A percentile compares a stretch with the other conserved stretches of the same genome.
Conservation (phyloP, 305 asterid species). For the Rubia tinctorum region DNA sequence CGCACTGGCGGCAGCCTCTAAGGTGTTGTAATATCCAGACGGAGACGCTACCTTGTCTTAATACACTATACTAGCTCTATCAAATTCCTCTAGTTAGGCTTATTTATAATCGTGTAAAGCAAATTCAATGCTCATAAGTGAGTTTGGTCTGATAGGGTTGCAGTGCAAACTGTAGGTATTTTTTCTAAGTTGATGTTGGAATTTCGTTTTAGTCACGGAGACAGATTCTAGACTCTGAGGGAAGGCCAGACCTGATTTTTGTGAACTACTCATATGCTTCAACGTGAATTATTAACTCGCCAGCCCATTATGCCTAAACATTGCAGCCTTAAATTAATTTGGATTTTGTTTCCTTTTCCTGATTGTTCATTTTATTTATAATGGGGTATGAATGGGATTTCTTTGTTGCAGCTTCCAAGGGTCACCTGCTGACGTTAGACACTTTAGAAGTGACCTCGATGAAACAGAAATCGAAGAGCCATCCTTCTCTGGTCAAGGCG, state of each 20-base stretch:
- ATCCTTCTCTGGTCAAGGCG: slow-evolving; percentile 90
- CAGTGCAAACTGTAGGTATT: background rate
- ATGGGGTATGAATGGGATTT: background rate
- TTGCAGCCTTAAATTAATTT: background rate
- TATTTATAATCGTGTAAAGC: background rate
- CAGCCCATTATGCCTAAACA: slow-evolving; percentile 5
- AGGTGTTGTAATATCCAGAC: background rate
- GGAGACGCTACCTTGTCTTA: background rate
- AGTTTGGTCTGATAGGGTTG: slow-evolving; percentile 9
- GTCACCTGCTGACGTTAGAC: slow-evolving; percentile 81
- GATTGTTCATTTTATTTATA: background rate
- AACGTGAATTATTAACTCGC: background rate
- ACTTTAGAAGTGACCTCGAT: slow-evolving; percentile 68
- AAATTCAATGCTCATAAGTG: background rate
- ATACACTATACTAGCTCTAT: background rate
- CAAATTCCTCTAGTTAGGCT: background rate
- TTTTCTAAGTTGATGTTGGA: background rate
- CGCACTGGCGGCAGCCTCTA: background rate
- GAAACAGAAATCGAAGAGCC: slow-evolving; percentile 84
- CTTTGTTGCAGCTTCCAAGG: slow-evolving; percentile 61
- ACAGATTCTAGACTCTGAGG: background rate
- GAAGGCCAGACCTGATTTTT: background rate
- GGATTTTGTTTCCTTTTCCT: background rate
- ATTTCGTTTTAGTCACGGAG: background rate
- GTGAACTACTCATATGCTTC: background rate